Percentiles rank a stretch among this genome's conserved stretches.
phyloP scores from a whole-genome alignment of 805 yeast species.

The Monosporozyma solicola region DNA sequence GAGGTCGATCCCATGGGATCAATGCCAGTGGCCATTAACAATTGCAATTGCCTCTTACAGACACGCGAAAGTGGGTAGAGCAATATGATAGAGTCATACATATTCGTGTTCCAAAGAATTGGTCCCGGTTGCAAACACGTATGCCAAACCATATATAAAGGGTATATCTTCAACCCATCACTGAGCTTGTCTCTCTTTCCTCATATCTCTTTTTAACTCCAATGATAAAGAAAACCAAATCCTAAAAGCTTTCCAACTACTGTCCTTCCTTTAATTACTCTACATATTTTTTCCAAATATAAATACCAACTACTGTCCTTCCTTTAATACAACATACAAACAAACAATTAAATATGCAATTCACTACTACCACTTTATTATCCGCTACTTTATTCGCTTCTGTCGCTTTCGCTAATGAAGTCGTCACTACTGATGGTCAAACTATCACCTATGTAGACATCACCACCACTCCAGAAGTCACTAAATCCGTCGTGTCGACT shows the following conservation, averaged over 20 bases:
- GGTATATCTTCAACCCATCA: too few relatives aligned
- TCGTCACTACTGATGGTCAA: slow-evolving; percentile 4
- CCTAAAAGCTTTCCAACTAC: background rate
- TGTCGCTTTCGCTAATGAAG: slow-evolving; percentile 5
- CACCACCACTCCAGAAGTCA: slow-evolving; percentile 39
- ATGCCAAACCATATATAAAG: background rate
- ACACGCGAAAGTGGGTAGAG: too few relatives aligned
- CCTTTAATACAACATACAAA: background rate
- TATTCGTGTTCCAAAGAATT: too few relatives aligned
- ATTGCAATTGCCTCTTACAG: too few relatives aligned
- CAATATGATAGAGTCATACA: too few relatives aligned
- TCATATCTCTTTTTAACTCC: background rate
- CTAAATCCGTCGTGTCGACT: slow-evolving; percentile 38
- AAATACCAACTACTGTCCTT: slow-evolving; percentile 6
- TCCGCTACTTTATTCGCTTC: slow-evolving; percentile 1
- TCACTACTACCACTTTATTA: slow-evolving; percentile 3
- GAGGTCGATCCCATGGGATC: too few relatives aligned
- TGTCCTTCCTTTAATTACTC: background rate
- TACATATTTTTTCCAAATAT: background rate
- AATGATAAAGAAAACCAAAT: background rate
- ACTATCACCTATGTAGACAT: slow-evolving; percentile 33
- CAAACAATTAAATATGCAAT: slow-evolving; percentile 6
- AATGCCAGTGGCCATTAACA: too few relatives aligned
- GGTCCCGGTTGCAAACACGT: too few relatives aligned
- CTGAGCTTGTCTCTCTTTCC: background rate